Evolutionary conservation across 1,284 basidiomycete genomes (phyloP), one percentile per base, ranked within the genome.

Genomic region (Pseudozyma pruni): DNA sequence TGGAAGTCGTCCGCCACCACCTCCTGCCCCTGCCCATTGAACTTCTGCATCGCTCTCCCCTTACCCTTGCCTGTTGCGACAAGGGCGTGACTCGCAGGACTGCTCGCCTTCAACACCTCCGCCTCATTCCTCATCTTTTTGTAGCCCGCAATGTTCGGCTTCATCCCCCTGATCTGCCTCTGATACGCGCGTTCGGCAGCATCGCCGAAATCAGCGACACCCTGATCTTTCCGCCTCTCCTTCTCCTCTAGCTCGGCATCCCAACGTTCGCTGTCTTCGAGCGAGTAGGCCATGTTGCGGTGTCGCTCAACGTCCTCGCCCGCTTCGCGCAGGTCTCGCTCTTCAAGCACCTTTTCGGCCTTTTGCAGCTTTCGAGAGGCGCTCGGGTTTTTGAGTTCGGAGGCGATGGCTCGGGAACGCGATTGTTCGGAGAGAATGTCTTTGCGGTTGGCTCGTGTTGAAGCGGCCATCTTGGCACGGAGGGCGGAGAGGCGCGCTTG

Each of bases 221-320:
- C 89, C 71, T 89, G 90, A 82, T 93, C 91, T 17, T 88, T 90
- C 76, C 89, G 86, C 81, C 90, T 86, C 58, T 87, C 86, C 82
- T 91, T 92, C 72, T 89, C 83, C 33, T 88, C 89, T 71, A 88
- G 83, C 84, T 93, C 93, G 85, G 90, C 90, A 85, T 94, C 92
- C 95, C 94, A 94, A 64, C 88, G 85, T 75, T 97, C 93, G 76
- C 93, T 94, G 84, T 96, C 93, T 84, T 96, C 94, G 54, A 96
- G 90, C 20, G 90, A 91, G 85, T 91, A 97, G 76, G 92, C 89
- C 93, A 93, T 95, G 78, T 93, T 92, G 86, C 92, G 92, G 77
- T 88, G 87, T 55, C 93, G 85, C 75, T 88, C 87, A 17, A 87
- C 72, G 78, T 88, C 87, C 72, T 86, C 92, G 13, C 94, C 95